A percentile compares a stretch with the other conserved stretches of the same genome.
Conservation (phyloP, 495 filamentous ascomycete species). For the Antarctomyces pellizariae region DNA sequence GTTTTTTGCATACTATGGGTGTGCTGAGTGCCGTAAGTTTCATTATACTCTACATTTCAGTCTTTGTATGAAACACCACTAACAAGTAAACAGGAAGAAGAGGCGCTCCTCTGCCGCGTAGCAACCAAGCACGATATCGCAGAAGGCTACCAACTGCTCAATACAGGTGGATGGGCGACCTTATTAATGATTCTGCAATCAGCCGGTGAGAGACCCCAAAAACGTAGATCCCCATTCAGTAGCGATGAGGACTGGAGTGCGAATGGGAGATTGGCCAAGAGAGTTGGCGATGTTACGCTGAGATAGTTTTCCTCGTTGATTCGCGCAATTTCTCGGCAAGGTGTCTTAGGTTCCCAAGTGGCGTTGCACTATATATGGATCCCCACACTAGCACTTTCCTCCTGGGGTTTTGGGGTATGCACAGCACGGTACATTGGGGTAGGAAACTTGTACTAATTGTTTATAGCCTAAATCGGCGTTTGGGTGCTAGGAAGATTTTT, state of each 20-base stretch:
- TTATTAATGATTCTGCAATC: constrained; percentile 78
- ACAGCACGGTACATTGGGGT: too few species aligned
- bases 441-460: too few species aligned
- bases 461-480: too few species aligned
- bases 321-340: too few species aligned
- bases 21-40: constrained; percentile 51
- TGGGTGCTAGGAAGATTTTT: too few species aligned
- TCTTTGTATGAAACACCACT: constrained; percentile 3
- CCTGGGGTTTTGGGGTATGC: too few species aligned
- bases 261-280: constrained; percentile 80
- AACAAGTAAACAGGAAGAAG: constrained; percentile 46
- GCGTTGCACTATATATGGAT: too few species aligned
- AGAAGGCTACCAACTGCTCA: constrained; percentile 57
- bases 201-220: constrained; percentile 88
- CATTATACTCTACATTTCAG: constrained; percentile 1
- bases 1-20: constrained; percentile 58
- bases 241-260: constrained; percentile 12
- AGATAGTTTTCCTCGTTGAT: too few species aligned
- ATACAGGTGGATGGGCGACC: constrained; percentile 77
- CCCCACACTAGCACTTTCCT: too few species aligned
- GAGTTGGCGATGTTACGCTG: constrained; percentile 94
- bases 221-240: constrained; percentile 37
- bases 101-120: constrained; percentile 62
- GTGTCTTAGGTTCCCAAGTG: too few species aligned
- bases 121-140: constrained; percentile 54